These are phyloP conservation scores for Plicaturopsis crispa DNA, from an alignment of 768 basidiomycete species.

Conservation along the genomic window DNA sequence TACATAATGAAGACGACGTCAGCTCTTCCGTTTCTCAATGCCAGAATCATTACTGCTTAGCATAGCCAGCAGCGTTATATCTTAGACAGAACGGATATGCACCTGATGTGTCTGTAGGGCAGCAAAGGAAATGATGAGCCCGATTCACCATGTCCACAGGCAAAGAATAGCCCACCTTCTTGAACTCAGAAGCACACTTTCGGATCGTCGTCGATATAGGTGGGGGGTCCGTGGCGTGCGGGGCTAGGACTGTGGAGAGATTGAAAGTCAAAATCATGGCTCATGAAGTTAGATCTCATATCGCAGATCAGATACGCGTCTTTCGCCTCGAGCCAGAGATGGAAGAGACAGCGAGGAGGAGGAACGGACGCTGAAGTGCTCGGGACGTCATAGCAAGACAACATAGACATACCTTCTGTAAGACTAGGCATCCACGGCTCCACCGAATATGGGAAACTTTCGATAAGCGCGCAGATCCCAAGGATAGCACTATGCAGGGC, in stretches of 20 bases:
- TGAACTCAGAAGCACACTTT: conserved; percentile 78
- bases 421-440: conserved; percentile 86
- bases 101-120: conserved; percentile 53
- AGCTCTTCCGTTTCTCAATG: conserved; percentile 7
- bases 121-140: conserved; percentile 3
- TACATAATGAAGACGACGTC: conserved; percentile 25
- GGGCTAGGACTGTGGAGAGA: conserved; percentile 49
- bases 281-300: background rate
- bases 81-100: conserved; percentile 11
- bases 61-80: no score
- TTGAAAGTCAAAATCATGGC: conserved; percentile 8
- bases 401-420: conserved; percentile 51
- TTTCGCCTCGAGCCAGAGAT: no score
- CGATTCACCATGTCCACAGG: background rate
- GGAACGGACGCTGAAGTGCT: background rate
- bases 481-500: conserved; percentile 84
- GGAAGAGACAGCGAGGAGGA: background rate
- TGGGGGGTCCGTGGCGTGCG: conserved; percentile 77
- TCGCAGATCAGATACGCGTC: conserved; percentile 3
- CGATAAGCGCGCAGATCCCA: conserved; percentile 83
- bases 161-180: conserved; percentile 49
- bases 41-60: background rate
- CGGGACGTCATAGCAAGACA: conserved; percentile 4
- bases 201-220: conserved; percentile 89
- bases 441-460: conserved; percentile 92